These are phyloP conservation scores for Curvularia lunata DNA, from an alignment of 2,329 filamentous ascomycete species.

Conservation along the genomic window DNA sequence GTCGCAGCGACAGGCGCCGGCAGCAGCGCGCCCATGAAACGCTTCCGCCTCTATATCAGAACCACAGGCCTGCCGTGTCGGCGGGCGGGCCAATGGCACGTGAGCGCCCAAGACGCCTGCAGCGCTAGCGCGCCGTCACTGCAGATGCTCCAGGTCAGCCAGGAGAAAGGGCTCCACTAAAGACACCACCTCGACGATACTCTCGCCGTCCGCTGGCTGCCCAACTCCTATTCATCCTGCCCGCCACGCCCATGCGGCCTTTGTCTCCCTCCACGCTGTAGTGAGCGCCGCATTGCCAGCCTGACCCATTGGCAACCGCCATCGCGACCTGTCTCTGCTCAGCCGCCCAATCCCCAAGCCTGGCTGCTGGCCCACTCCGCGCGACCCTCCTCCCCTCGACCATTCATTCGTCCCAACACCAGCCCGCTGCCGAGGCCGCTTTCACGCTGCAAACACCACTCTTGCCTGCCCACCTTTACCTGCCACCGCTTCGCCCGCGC, in stretches of 20 bases:
- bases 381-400: conserved; percentile 7
- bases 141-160: conserved; percentile 12
- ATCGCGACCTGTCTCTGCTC: conserved; percentile 12
- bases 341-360: conserved; percentile 22
- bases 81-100: conserved; percentile 9
- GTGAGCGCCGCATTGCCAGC: conserved; percentile 21
- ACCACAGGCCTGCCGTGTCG: too few species aligned
- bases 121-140: conserved; percentile 23
- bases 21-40: conserved; percentile 27
- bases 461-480: background rate
- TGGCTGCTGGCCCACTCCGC: conserved; percentile 22
- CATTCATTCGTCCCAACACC: conserved; percentile 8
- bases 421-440: conserved; percentile 3
- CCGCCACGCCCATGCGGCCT: conserved; percentile 14
- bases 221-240: conserved; percentile 13
- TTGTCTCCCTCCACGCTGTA: conserved; percentile 5
- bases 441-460: background rate
- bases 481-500: background rate
- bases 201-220: conserved; percentile 15
- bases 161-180: conserved; percentile 27
- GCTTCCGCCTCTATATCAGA: background rate
- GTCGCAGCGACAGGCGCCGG: conserved; percentile 21
- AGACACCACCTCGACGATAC: conserved; percentile 23
- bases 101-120: conserved; percentile 7
- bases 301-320: conserved; percentile 18